Evolutionary conservation across 2,329 filamentous ascomycete genomes (phyloP), one percentile per base, ranked within the genome.

Genomic region (Phyllosticta paracitricarpa): DNA sequence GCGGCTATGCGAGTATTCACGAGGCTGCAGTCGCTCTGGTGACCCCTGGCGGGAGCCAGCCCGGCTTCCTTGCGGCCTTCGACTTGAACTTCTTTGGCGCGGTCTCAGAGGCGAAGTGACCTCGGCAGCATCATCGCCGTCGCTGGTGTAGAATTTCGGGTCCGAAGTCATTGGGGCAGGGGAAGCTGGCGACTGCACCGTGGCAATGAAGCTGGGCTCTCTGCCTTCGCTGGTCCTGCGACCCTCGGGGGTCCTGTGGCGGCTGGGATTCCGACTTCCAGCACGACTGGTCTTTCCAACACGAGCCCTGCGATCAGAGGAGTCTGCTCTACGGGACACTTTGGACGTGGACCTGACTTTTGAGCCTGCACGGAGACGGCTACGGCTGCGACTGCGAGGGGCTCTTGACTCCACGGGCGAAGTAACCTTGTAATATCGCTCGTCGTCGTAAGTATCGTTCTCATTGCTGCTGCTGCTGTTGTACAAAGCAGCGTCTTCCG

Each of bases 141-240:
- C 79, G 53, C 80, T 81, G 52, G 80, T 77, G 61, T 81, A 75
- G 17, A 79, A 78, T 19, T 79, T 80, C 22, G 80, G 83, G 2
- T 81, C 77, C 5, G 79, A 77, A 14, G 88, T 84, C 78, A 93
- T 87, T 3, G 91, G 89, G 24, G 91, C 76, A 1, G 92, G 91
- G 0, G 90, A 93, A 0, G 89, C 88, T 1, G 92, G 91, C 1
- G 91, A 96, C 40, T 48, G 40, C 40, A 48, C 40, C 2, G 3
- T 48, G 3, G 40, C 40, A 4, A 48, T 2, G 40, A 19, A 48
- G 7, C n/a, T 48, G 14, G 17, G 40, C n/a, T n/a, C 40, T n/a
- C n/a, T 48, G 3, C 40, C 40, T 48, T n/a, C 12, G 14, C 40
- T 48, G 57, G 84, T 84, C 2, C 79, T 81, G n/a, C 60, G 79